phyloP scores from a whole-genome alignment of 306 rosid genomes.

The Casuarina cunninghamiana region DNA sequence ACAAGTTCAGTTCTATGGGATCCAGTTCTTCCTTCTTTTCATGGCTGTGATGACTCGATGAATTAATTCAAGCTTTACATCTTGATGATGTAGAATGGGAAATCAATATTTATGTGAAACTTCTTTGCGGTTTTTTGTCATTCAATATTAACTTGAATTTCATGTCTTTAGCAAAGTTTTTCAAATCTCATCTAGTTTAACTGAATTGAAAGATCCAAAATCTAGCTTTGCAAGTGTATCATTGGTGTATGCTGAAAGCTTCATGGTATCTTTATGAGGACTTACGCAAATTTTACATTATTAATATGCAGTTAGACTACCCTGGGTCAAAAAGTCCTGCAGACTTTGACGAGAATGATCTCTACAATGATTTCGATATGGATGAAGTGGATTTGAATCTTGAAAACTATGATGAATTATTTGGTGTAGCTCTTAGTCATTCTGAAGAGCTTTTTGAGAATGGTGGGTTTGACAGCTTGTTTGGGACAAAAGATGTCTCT shows the following conservation, averaged over 20 bases:
- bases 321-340: constrained; percentile 48
- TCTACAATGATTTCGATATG: constrained; percentile 72
- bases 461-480: constrained; percentile 94
- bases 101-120: not conserved
- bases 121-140: not conserved
- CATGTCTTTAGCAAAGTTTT: not conserved
- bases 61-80: not conserved
- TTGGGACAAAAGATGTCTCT: constrained; percentile 56
- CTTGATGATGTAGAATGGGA: constrained; percentile 7
- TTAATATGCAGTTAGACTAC: constrained; percentile 59
- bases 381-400: constrained; percentile 82
- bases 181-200: constrained; percentile 11
- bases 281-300: constrained; percentile 29
- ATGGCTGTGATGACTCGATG: not conserved
- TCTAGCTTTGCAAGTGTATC: constrained; percentile 13
- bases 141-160: not conserved
- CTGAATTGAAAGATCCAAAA: constrained; percentile 6
- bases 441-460: constrained; percentile 88
- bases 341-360: constrained; percentile 46
- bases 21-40: not conserved
- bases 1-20: not conserved
- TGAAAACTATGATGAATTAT: constrained; percentile 89
- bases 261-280: constrained; percentile 31
- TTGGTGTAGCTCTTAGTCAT: constrained; percentile 72
- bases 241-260: constrained; percentile 4